Percentiles rank a stretch among this genome's conserved stretches.
These are phyloP conservation scores for Krasilnikovozyma curviuscula DNA, from an alignment of 768 basidiomycete species.

Conservation along the genomic window DNA sequence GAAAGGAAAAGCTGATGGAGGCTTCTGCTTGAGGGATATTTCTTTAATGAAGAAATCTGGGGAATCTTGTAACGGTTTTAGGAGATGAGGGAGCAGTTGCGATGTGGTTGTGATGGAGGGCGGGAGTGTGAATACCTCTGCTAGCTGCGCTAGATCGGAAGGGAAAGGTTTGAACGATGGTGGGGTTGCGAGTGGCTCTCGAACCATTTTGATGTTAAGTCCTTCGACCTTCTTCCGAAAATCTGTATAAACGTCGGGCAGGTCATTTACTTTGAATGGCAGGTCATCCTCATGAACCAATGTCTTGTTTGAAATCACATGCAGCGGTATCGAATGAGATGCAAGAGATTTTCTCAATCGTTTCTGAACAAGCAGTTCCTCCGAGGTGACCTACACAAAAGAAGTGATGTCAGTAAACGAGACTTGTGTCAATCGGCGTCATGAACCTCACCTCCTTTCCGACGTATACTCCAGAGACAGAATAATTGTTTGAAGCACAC, in stretches of 20 bases:
- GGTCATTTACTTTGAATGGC: slow-evolving; percentile 20
- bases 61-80: neutral
- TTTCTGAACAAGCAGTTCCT: slow-evolving; percentile 12
- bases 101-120: too few species aligned
- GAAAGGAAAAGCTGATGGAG: slow-evolving; percentile 28
- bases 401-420: neutral
- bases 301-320: slow-evolving; percentile 18
- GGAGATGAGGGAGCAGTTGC: neutral
- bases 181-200: slow-evolving; percentile 18
- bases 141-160: too few species aligned
- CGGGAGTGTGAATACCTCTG: too few species aligned
- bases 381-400: slow-evolving; percentile 13
- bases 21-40: too few species aligned
- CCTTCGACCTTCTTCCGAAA: slow-evolving; percentile 31
- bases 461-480: slow-evolving; percentile 24
- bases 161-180: slow-evolving; percentile 5
- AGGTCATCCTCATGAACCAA: slow-evolving; percentile 23
- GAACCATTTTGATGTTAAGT: slow-evolving; percentile 24
- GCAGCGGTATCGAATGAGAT: neutral
- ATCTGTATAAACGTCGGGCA: slow-evolving; percentile 30
- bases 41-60: neutral
- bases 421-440: slow-evolving; percentile 12
- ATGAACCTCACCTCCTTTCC: slow-evolving; percentile 23
- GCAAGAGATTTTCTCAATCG: slow-evolving; percentile 6
- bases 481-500: slow-evolving; percentile 19